Evolutionary conservation across 768 basidiomycete genomes (phyloP).

Genomic region (Lentinula lateritia): DNA sequence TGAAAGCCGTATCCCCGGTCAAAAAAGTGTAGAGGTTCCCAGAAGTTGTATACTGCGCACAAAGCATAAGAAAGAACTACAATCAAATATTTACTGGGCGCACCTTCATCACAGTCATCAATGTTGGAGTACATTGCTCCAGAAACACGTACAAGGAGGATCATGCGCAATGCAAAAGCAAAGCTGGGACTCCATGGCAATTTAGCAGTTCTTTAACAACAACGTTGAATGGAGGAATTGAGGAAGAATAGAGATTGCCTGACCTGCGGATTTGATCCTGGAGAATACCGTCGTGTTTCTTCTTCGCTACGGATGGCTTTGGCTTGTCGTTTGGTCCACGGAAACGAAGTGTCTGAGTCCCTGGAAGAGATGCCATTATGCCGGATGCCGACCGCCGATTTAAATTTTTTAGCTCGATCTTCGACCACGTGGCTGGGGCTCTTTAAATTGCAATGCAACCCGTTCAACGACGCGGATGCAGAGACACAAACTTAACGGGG

Average conservation of each 20-base stretch:
- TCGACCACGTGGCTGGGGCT: not conserved
- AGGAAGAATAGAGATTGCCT: slow-evolving; percentile 5
- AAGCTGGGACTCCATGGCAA: slow-evolving; percentile 86
- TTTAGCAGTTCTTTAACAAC: slow-evolving; percentile 47
- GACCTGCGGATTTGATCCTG: slow-evolving; percentile 79
- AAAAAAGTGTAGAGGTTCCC: slow-evolving; percentile 95
- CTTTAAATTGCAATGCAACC: not conserved
- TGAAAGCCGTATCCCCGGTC: slow-evolving; percentile 87
- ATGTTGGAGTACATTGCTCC: slow-evolving; percentile 95
- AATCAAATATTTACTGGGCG: not conserved
- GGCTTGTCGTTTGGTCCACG: slow-evolving; percentile 38
- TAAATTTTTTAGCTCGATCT: not conserved
- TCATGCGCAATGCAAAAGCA: slow-evolving; percentile 75
- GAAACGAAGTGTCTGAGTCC: slow-evolving; percentile 40
- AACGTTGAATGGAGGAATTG: slow-evolving; percentile 8
- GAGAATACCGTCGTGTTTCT: slow-evolving; percentile 60
- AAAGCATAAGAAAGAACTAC: slow-evolving; percentile 2
- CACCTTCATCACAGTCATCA: slow-evolving; percentile 96
- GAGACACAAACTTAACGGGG: not conserved
- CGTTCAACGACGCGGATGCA: not conserved
- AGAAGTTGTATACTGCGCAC: slow-evolving; percentile 89
- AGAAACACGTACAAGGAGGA: slow-evolving; percentile 74
- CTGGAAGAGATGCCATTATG: not conserved
- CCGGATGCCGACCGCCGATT: not conserved
- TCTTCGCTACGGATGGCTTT: slow-evolving; percentile 17